A percentile compares a stretch with the other conserved stretches of the same genome.
Conservation (phyloP, 73 alveolate genomes). For the Paramecium pentaurelia region DNA sequence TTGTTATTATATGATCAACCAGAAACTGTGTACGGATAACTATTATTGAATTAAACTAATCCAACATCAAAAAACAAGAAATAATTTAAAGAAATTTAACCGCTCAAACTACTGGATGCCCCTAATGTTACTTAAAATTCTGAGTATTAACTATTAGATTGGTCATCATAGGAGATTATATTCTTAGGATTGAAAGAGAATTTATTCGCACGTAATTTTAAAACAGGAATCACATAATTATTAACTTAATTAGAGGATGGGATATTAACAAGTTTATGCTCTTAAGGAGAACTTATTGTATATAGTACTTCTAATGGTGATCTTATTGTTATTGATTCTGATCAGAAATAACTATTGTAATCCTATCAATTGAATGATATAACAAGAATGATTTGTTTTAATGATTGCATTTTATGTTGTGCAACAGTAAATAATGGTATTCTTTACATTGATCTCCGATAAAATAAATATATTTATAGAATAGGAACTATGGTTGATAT, state of each 20-base stretch:
- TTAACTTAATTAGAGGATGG: neutral
- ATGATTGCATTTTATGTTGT: conserved; percentile 1
- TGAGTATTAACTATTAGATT: conserved; percentile 1
- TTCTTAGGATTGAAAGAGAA: neutral
- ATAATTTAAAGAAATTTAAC: conserved; percentile 4
- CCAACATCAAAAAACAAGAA: neutral
- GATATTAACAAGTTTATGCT: neutral
- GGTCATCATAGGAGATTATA: neutral
- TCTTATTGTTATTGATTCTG: neutral
- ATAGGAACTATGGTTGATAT: neutral
- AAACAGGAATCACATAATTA: conserved; percentile 19
- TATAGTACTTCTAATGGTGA: neutral
- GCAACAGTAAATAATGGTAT: conserved; percentile 1
- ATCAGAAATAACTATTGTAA: neutral
- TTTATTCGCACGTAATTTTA: neutral
- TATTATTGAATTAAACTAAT: neutral
- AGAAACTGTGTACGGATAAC: neutral
- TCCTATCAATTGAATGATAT: neutral
- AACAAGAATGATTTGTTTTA: neutral
- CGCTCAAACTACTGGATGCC: conserved; percentile 35
- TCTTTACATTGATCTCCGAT: neutral
- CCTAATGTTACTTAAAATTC: neutral
- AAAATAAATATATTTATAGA: neutral
- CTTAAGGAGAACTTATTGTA: neutral
- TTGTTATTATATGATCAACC: neutral